These are phyloP conservation scores for Sinapis alba DNA, from an alignment of 441 rosid genomes.

Conservation along the genomic window DNA sequence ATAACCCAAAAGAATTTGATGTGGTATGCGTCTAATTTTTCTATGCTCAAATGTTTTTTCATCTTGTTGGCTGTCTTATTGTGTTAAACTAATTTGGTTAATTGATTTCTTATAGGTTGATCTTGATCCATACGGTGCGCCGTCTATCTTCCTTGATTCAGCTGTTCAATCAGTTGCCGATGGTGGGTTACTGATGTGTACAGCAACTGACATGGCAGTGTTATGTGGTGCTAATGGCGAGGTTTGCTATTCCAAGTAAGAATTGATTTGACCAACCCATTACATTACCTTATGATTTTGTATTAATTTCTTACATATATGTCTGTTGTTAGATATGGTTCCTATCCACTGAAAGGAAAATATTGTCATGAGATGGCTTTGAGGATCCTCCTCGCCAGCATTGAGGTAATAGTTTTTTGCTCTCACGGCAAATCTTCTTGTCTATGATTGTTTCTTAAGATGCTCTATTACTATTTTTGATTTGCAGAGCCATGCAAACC, in stretches of 20 bases:
- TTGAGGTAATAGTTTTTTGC: constrained; percentile 62
- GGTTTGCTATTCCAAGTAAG: constrained; percentile 99
- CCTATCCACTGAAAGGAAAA: constrained; percentile 93
- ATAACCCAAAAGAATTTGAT: constrained; percentile 93
- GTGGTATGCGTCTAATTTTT: constrained; percentile 56
- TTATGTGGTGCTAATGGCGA: constrained; percentile 99
- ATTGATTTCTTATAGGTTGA: constrained; percentile 76
- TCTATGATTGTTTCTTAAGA: constrained; percentile 5
- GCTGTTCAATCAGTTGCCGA: constrained; percentile 95
- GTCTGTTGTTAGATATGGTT: constrained; percentile 69
- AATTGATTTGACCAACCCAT: constrained; percentile 14
- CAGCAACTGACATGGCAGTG: constrained; percentile 99
- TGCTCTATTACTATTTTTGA: constrained; percentile 1
- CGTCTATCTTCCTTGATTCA: constrained; percentile 92
- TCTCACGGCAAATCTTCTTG: neutral
- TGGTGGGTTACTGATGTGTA: constrained; percentile 97
- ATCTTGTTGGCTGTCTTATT: neutral
- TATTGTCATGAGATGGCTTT: constrained; percentile 99
- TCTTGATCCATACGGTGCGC: constrained; percentile 99
- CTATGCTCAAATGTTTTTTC: neutral
- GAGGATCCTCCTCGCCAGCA: constrained; percentile 91
- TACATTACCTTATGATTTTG: neutral
- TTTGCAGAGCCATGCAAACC: constrained; percentile 96
- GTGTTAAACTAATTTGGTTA: constrained; percentile 16
- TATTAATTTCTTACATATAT: constrained; percentile 3